Conservation (phyloP, 192 early-diverging fungal genomes). For the Jimgerdemannia flammicorona region DNA sequence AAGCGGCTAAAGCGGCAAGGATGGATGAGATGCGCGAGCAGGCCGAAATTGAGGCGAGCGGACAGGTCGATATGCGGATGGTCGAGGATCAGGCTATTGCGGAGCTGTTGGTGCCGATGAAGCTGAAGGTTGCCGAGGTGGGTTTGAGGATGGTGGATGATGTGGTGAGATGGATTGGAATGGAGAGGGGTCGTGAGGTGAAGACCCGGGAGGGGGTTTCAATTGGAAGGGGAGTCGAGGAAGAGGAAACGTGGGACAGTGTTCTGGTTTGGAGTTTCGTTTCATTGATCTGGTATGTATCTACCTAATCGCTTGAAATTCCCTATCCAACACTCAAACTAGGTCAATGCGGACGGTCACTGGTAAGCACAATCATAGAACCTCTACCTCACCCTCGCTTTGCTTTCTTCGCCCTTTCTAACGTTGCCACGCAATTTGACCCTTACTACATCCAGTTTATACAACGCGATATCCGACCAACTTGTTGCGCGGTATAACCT, state of each 20-base stretch:
- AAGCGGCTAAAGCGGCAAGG: slow-evolving; percentile 70
- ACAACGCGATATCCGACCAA: slow-evolving; percentile 88
- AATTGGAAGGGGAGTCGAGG: neutral
- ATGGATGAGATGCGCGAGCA: slow-evolving; percentile 66
- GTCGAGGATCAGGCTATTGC: slow-evolving; percentile 69
- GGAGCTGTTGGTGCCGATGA: slow-evolving; percentile 48
- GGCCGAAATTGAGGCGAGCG: slow-evolving; percentile 72
- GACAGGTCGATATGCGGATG: slow-evolving; percentile 69
- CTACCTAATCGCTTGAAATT: no score
- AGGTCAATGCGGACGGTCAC: slow-evolving; percentile 87
- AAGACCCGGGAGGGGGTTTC: neutral
- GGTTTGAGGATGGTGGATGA: neutral
- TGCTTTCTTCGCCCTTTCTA: no score
- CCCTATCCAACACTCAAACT: neutral
- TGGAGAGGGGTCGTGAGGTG: no score
- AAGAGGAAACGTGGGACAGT: neutral
- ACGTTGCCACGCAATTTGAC: no score
- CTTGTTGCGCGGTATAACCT: slow-evolving; percentile 48
- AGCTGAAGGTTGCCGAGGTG: slow-evolving; percentile 61
- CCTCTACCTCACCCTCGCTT: no score
- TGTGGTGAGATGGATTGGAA: no score
- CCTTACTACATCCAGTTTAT: no score
- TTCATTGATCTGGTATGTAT: no score
- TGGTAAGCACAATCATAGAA: slow-evolving; percentile 48
- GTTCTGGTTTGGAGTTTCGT: no score